Conservation (phyloP, 345 rosid species). For the Boechera stricta region DNA sequence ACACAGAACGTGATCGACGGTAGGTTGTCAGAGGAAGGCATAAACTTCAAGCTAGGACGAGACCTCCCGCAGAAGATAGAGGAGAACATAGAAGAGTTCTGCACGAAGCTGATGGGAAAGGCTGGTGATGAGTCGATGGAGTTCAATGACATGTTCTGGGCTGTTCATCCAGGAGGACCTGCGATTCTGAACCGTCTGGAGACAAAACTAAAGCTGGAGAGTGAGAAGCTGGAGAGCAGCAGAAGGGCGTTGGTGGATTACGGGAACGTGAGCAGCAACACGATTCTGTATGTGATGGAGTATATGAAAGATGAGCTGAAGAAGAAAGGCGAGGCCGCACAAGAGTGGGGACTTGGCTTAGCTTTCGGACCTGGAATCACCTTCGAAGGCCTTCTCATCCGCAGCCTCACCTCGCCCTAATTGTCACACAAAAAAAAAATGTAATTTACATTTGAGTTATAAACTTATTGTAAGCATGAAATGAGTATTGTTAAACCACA, state of each 20-base stretch:
- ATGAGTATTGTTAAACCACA: constrained; percentile 26
- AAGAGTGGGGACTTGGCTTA: constrained; percentile 89
- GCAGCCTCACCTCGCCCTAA: constrained; percentile 55
- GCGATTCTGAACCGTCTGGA: constrained; percentile 88
- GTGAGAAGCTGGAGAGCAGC: constrained; percentile 72
- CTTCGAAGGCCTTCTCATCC: constrained; percentile 93
- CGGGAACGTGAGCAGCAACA: constrained; percentile 92
- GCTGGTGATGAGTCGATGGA: constrained; percentile 46
- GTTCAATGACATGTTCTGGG: constrained; percentile 88
- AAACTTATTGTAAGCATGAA: constrained; percentile 27
- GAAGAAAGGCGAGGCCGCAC: constrained; percentile 53
- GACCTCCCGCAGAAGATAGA: constrained; percentile 92
- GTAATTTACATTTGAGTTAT: not conserved
- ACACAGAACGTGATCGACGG: constrained; percentile 86
- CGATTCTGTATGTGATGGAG: constrained; percentile 84
- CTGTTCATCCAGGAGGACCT: constrained; percentile 95
- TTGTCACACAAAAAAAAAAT: not conserved
- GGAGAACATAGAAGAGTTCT: constrained; percentile 84
- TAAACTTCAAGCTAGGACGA: constrained; percentile 86
- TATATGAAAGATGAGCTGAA: constrained; percentile 80
- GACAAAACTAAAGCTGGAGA: constrained; percentile 55
- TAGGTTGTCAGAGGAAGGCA: constrained; percentile 80
- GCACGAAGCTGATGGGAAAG: constrained; percentile 66
- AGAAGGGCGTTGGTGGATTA: constrained; percentile 83
- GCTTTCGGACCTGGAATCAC: constrained; percentile 98